Evolutionary conservation across 306 rosid genomes (phyloP), one percentile per base, ranked within the genome.

Genomic region (Cucumis melo): DNA sequence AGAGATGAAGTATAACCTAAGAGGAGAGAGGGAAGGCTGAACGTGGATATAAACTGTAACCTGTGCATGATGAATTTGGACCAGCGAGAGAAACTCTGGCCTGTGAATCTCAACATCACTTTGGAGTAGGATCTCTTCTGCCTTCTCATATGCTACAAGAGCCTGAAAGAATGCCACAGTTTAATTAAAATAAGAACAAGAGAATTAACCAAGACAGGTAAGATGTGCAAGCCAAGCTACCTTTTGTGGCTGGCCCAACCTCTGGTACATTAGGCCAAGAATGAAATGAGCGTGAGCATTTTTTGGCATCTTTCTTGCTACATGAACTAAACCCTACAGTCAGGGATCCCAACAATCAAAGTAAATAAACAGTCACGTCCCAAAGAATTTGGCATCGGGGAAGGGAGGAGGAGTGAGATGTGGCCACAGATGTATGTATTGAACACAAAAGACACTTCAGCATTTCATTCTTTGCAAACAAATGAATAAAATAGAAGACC

Each of bases 201-300:
- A 24, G 27, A 27, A 74, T 58, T 29, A 76, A 75, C 56, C 64
- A 48, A 74, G 78, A 46, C 23, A 56, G 66, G 59, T 46, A 38
- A 1, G 8, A 20, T 55, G 55, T 0, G 5, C 53, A 78, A 78
- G 65, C 48, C 14, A 75, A 81, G 44, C 78, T 68, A 85, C 98
- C 98, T 94, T 94, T 59, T 86, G 92, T 77, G 94, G 91, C 80
- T 91, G 98, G 82, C 84, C 92, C 86, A 94, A 81, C 78, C 98
- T 88, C 87, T 94, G 98, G 82, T 94, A 89, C 98, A 94, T 94
- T 32, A 90, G 85, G 78, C 98, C 98, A 74, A 91, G 96, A 44
- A 94, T 87, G 84, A 90, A 93, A 85, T 94, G 98, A 74, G 98
- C 94, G 87, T 91, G 98, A 76, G 98, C 98, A 85, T 94, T 94